Base-by-base conservation (phyloP, 192 early-diverging fungal species). In the Coemansia sp. region DNA sequence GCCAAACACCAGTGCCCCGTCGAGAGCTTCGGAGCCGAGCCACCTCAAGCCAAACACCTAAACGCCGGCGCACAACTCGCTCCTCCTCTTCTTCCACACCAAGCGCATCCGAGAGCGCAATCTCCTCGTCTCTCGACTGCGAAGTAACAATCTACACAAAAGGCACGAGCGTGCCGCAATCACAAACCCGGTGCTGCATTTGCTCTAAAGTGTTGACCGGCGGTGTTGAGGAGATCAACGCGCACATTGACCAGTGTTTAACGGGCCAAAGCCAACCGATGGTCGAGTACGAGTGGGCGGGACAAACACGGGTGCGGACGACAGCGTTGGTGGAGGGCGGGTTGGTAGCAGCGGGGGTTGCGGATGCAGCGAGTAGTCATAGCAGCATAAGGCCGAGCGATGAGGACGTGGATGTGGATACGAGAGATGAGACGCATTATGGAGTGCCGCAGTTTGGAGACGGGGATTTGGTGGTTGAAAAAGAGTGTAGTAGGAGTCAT, bases 211-310 rank as follows among this genome's bases (percentile, higher is more conserved):
- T 32, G 9, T 39, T 75, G 11, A 16, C 27, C 0, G 67, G 84
- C 12, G 87, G 87, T 5, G 69, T 71, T 4, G 83, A 84, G 3
- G 81, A 70, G 7, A 76, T 92, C 57, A 92, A 93, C 51, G 29
- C 72, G n/a, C 93, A 95, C 62, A 89, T 93, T 32, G 92, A 95
- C 56, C 57, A 62, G 2, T 95, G 93, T 59, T 71, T 95, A 18
- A 57, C 48, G 4, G n/a, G 14, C 5, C 47, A 16, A 8, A 16
- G 13, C 16, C 13, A 43, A 0, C 41, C 41, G 4, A 88, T 86
- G 73, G 89, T 92, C 27, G 87, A 89, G 61, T 94, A 95, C 41
- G 86, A 84, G 29, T 94, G 92, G 91, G 89, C 86, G 1, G 93
- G 94, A 2, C 85, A 92, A 71, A 84, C 82, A 3, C 85, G 93